phyloP scores from a whole-genome alignment of 768 basidiomycete species.

The Megacollybia marginata region DNA sequence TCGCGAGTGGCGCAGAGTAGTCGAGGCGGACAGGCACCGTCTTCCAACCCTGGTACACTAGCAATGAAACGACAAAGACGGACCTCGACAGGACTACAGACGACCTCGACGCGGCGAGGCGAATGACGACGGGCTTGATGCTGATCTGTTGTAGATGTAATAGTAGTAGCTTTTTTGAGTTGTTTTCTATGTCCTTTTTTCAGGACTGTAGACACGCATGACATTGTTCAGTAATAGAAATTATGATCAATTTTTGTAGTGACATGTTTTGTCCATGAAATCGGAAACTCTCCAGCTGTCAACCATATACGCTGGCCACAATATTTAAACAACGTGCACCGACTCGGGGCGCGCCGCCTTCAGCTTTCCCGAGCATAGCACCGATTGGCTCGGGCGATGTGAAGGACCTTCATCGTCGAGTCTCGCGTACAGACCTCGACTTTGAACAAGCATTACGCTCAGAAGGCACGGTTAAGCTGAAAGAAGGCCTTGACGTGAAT shows the following conservation, averaged over 20 bases:
- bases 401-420: conserved; percentile 37
- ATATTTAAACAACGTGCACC: conserved; percentile 47
- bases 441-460: conserved; percentile 71
- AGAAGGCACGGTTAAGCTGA: conserved; percentile 61
- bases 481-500: conserved; percentile 66
- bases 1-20: conserved; percentile 29
- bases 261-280: no score
- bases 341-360: conserved; percentile 33
- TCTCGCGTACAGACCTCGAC: conserved; percentile 71
- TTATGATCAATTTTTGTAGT: no score
- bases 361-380: conserved; percentile 47
- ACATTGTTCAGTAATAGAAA: no score
- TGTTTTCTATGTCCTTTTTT: conserved; percentile 6
- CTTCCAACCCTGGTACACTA: conserved; percentile 24
- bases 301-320: conserved; percentile 50
- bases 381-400: conserved; percentile 50
- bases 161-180: conserved; percentile 1
- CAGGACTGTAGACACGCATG: background rate
- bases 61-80: conserved; percentile 78
- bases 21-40: conserved; percentile 21
- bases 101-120: conserved; percentile 21
- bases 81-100: conserved; percentile 54
- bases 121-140: conserved; percentile 13
- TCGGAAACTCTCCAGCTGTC: no score
- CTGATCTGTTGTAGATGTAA: conserved; percentile 5